Base-by-base conservation (phyloP, 805 yeast species). In the Ascoidea tarda region DNA sequence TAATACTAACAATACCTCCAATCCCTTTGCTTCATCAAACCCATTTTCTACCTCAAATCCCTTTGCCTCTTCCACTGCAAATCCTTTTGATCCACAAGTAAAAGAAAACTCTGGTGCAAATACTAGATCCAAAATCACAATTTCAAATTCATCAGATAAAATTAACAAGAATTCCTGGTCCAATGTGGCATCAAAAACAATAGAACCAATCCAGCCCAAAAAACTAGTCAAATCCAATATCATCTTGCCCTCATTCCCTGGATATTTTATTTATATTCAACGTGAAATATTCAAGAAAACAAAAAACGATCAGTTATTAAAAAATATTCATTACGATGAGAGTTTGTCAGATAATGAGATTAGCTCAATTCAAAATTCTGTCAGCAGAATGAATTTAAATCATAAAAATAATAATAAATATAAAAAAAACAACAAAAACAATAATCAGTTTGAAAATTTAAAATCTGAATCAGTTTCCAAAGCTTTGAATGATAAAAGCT, bases 401-500 rank as follows among this genome's bases (percentile, higher is more conserved):
- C 14, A 38, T 31, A 21, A 38, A 8, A 16, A 48, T 31, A 31
- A 33, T 33, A 49, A 47, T 16, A 21, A 47, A 38, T n/a, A 31
- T 28, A 46, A 52, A 60, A 44, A 62, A 59, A 38, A 47, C 65
- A 49, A 69, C 65, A 38, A 38, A 38, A 38, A 38, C 14, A 14
- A 38, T 38, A 10, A 10, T 38, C 44, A 38, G 14, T 2, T 21
- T 21, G 28, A 21, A 21, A 21, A 21, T 21, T 21, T 21, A 21
- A 21, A 21, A 21, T 66, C 73, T 0, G 78, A 75, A 53, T 73
- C 72, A 47, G 65, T 81, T 16, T 69, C 79, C 1, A 74, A 72
- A 51, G 71, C 81, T 67, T 66, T 84, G 51, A 85, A 86, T 56
- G 96, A 90, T 63, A 79, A 78, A 53, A 77, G 77, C 5, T 93